Percentiles rank a stretch among this genome's conserved stretches.
Conservation (phyloP, 352 stramenopile species). For the Pythium volutum region DNA sequence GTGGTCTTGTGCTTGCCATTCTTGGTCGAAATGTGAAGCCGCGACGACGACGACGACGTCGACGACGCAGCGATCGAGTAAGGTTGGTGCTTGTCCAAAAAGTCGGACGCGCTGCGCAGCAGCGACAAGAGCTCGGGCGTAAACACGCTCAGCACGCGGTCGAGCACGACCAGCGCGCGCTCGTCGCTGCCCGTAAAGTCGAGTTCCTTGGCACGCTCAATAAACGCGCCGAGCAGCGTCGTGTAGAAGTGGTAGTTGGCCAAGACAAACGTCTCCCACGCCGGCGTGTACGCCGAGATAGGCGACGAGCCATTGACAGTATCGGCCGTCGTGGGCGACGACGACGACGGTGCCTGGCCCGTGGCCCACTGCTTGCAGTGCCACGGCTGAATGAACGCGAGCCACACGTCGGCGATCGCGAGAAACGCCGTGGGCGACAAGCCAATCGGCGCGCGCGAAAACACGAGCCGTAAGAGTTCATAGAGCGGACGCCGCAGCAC, state of each 20-base stretch:
- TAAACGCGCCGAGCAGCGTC: slow-evolving; percentile 71
- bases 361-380: slow-evolving; percentile 64
- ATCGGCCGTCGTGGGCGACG: slow-evolving; percentile 2
- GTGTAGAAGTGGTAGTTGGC: slow-evolving; percentile 90
- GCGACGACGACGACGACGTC: slow-evolving; percentile 21
- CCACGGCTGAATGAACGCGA: slow-evolving; percentile 86
- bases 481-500: slow-evolving; percentile 75
- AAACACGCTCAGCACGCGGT: slow-evolving; percentile 71
- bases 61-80: slow-evolving; percentile 40
- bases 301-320: neutral
- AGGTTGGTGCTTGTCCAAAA: slow-evolving; percentile 66
- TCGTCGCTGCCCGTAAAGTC: slow-evolving; percentile 71
- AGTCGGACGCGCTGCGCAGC: slow-evolving; percentile 50
- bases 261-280: slow-evolving; percentile 78
- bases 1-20: slow-evolving; percentile 18
- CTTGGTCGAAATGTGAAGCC: slow-evolving; percentile 20
- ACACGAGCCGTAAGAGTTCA: slow-evolving; percentile 81
- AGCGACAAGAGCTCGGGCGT: slow-evolving; percentile 63
- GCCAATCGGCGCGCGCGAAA: slow-evolving; percentile 74
- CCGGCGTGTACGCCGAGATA: slow-evolving; percentile 38
- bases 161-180: slow-evolving; percentile 55
- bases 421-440: slow-evolving; percentile 78
- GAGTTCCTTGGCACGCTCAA: slow-evolving; percentile 80
- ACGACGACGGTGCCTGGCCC: slow-evolving; percentile 8
- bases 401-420: slow-evolving; percentile 81